phyloP scores from a whole-genome alignment of 1,284 basidiomycete genomes.

The Heterobasidion occidentale region DNA sequence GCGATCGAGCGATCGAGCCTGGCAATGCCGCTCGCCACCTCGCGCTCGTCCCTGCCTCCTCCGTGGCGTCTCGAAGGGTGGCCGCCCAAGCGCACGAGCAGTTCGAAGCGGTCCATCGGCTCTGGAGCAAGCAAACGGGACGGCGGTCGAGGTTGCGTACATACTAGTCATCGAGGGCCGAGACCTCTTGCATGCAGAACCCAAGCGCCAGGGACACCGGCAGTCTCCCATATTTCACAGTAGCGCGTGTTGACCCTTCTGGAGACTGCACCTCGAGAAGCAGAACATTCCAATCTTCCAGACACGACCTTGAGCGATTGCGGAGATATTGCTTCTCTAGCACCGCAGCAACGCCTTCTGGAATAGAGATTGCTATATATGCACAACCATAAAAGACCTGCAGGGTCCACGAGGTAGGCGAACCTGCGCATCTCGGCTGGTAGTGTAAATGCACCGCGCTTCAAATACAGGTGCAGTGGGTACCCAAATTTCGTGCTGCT shows the following conservation, averaged over 20 bases:
- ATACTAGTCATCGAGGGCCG: not conserved
- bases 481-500: not conserved
- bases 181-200: constrained; percentile 52
- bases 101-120: constrained; percentile 1
- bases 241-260: constrained; percentile 59
- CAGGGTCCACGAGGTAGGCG: too few species aligned
- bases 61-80: not conserved
- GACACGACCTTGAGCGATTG: too few species aligned
- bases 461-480: too few species aligned
- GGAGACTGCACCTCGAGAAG: not conserved
- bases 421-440: too few species aligned
- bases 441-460: too few species aligned
- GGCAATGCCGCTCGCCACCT: not conserved
- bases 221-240: constrained; percentile 64
- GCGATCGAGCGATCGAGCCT: not conserved
- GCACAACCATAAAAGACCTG: too few species aligned
- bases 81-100: not conserved
- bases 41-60: not conserved
- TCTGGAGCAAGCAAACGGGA: not conserved
- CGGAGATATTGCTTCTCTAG: too few species aligned
- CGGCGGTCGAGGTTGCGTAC: not conserved
- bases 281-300: too few species aligned
- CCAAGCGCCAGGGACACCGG: constrained; percentile 75
- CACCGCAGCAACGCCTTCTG: too few species aligned
- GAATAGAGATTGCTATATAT: too few species aligned